These are phyloP conservation scores for Stentor coeruleus DNA, from an alignment of 73 alveolate species.

Conservation along the genomic window DNA sequence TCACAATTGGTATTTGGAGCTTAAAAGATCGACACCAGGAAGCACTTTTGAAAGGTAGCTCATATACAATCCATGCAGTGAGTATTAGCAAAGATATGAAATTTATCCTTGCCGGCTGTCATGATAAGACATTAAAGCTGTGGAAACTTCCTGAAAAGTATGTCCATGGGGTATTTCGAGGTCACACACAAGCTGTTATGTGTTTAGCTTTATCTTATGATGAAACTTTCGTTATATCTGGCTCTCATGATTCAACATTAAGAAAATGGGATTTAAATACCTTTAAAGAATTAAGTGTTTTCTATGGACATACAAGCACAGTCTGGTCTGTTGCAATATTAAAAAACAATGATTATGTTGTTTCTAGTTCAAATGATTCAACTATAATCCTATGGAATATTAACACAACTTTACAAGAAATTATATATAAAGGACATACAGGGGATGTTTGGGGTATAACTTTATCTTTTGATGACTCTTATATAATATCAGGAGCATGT, in stretches of 20 bases:
- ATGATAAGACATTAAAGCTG: not conserved
- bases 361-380: not conserved
- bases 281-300: too few relatives aligned
- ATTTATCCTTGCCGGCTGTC: not conserved
- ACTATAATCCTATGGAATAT: not conserved
- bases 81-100: not conserved
- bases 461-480: not conserved
- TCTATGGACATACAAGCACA: not conserved
- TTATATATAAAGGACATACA: not conserved
- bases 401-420: not conserved
- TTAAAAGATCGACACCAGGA: too few relatives aligned
- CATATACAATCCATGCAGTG: not conserved
- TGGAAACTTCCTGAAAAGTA: not conserved
- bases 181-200: not conserved
- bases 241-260: not conserved
- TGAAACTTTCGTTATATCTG: not conserved
- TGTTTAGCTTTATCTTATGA: too few relatives aligned
- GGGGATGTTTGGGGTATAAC: not conserved
- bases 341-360: too few relatives aligned
- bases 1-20: too few relatives aligned
- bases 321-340: not conserved
- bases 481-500: not conserved
- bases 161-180: not conserved
- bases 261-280: not conserved
- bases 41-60: too few relatives aligned